phyloP scores from a whole-genome alignment of 768 basidiomycete genomes.

The Melanogaster broomeanus region DNA sequence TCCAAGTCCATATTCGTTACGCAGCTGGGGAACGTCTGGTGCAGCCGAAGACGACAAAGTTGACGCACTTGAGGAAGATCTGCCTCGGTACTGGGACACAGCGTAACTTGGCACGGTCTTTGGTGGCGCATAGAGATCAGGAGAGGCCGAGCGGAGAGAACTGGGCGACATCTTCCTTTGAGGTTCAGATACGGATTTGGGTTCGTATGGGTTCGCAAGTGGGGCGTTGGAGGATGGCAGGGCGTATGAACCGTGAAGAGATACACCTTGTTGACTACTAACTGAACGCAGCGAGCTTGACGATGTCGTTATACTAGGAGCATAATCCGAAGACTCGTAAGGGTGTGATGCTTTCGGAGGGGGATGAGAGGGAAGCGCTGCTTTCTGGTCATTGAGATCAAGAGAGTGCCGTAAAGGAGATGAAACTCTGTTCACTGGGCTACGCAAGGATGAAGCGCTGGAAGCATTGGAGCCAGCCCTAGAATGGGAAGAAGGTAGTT shows the following conservation, averaged over 20 bases:
- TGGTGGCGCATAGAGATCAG: slow-evolving; percentile 41
- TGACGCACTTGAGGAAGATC: slow-evolving; percentile 50
- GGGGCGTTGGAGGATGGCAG: neutral
- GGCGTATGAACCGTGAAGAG: slow-evolving; percentile 7
- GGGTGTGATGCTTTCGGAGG: neutral
- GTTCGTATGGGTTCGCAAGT: slow-evolving; percentile 20
- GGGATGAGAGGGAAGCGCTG: neutral
- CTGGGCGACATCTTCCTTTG: slow-evolving; percentile 34
- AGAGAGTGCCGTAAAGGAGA: slow-evolving; percentile 13
- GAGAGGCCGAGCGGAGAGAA: slow-evolving; percentile 21
- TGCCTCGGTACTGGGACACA: slow-evolving; percentile 30
- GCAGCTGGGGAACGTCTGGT: slow-evolving; percentile 18
- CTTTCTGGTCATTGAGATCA: slow-evolving; percentile 2
- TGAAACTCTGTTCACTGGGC: slow-evolving; percentile 12
- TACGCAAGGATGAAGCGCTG: slow-evolving; percentile 6
- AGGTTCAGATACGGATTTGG: slow-evolving; percentile 14
- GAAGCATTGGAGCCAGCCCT: slow-evolving; percentile 9
- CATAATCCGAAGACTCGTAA: slow-evolving; percentile 2
- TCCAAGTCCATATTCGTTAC: slow-evolving; percentile 30
- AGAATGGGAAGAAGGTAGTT: slow-evolving; percentile 7
- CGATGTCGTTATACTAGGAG: slow-evolving; percentile 22
- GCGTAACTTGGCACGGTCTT: slow-evolving; percentile 17
- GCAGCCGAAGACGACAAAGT: slow-evolving; percentile 34
- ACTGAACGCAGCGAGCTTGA: slow-evolving; percentile 25
- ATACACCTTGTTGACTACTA: slow-evolving; percentile 13